Base-by-base conservation (phyloP, 306 rosid genomes). In the Erythrophleum fordii region DNA sequence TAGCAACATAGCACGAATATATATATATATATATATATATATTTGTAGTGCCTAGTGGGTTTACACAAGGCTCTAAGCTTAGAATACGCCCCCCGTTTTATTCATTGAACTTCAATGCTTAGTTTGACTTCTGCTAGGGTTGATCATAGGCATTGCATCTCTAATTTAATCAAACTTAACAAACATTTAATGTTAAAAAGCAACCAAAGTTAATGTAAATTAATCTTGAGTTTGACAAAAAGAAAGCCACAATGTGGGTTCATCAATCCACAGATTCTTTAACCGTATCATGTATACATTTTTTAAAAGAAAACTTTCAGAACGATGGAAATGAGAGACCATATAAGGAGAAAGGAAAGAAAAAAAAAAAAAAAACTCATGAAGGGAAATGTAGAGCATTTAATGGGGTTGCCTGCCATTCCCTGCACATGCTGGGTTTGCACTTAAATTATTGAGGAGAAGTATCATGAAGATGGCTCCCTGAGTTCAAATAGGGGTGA, bases 61-160 rank as follows among this genome's bases (percentile, higher is more conserved):
- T 39, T 61, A 69, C 84, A 49, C 87, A 79, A 44, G 61, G 78
- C 84, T 84, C 83, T 69, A 83, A 77, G 80, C 70, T 76, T 69
- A 22, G 67, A 77, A 48, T 77, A 70, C 56, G 75, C 76, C 14
- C 10, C 35, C 3, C 3, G 8, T 17, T 48, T 34, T n/a, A 18
- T 14, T 31, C 44, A 34, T 42, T 20, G 8, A 49, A 11, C 22
- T 42, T 72, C 0, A 17, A 72, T 8, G 76, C 13, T 6, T 18
- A 37, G 3, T 66, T 37, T 66, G 28, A 66, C 65, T 58, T 58
- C 11, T 34, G 10, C 14, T 34, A 44, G 71, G 41, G 49, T 44
- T 66, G 72, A 66, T 41, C 51, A 39, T 5, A 37, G 18, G 72
- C 72, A 20, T 65, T 22, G 7, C 68, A 14, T 61, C 60, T 10